Evolutionary conservation across 345 rosid genomes (phyloP), one percentile per base, ranked within the genome.

Genomic region (Eutrema japonicum): DNA sequence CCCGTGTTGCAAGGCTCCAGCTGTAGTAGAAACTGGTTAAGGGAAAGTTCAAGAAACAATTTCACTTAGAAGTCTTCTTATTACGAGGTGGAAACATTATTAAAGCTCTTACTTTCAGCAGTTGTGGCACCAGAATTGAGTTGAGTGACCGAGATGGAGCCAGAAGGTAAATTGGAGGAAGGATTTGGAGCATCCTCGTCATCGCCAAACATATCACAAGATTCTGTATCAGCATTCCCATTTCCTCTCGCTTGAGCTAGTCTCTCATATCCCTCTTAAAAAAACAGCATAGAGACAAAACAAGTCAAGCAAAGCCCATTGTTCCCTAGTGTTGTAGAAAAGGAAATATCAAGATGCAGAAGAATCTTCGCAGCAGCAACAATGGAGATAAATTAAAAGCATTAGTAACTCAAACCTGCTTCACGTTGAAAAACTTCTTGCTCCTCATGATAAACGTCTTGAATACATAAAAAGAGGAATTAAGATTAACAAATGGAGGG

Each of bases 371-470:
- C 65, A 33, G 48, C 69, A 52, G 30, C 8, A 64, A 35, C 13
- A 53, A 53, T 13, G 33, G 27, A 40, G 29, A 18, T 36, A 51
- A n/a, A 58, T 50, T 30, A 37, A 56, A 64, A 2, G 50, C 38
- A 18, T 9, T 55, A 33, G 77, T 8, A 77, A 45, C 43, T 69
- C 93, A 40, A 70, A 89, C 98, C 98, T 88, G 96, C 99, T 83
- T 89, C 98, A 8, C 96, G 86, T 73, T 68, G 66, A 71, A 95
- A 92, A 76, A 87, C 88, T 70, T 95, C 97, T 79, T 74, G 87
- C 60, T 81, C 74, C 72, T 95, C 96, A 46, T 95, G 85, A 79
- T 95, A 95, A 55, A 87, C 97, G 68, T 95, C 99, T 95, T 45
- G 82, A 81, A 85, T 58, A 57, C 68, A 64, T 32, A 57, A 32